Evolutionary conservation across 148 eudicot species (phyloP).

Genomic region (Rhododendron kiyosumense): DNA sequence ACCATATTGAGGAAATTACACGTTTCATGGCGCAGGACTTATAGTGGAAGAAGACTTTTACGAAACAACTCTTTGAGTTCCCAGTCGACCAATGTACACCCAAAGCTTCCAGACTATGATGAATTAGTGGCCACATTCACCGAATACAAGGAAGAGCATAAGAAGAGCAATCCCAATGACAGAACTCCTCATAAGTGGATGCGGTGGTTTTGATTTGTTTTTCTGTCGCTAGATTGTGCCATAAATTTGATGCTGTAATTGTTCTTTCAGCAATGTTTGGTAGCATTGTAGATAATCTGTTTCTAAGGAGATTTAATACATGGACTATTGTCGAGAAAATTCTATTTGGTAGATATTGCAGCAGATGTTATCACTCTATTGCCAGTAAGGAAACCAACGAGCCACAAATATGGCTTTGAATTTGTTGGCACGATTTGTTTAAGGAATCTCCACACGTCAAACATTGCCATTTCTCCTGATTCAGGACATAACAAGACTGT

Average conservation of each 20-base stretch:
- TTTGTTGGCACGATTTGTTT: neutral
- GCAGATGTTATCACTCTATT: neutral
- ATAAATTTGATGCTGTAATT: neutral
- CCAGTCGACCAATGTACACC: conserved; percentile 20
- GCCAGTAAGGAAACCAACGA: too few relatives aligned
- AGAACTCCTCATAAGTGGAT: neutral
- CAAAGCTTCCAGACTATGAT: conserved; percentile 38
- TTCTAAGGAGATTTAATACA: neutral
- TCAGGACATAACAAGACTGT: neutral
- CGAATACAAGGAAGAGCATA: conserved; percentile 14
- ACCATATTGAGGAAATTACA: neutral
- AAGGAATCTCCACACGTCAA: neutral
- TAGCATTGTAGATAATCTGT: neutral
- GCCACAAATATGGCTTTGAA: neutral
- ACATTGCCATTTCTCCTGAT: neutral
- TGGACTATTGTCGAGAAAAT: neutral
- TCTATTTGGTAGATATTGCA: neutral
- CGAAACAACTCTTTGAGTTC: conserved; percentile 1
- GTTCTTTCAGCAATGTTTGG: neutral
- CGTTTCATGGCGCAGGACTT: neutral
- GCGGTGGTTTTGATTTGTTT: neutral
- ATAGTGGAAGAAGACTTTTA: neutral
- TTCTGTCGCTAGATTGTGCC: neutral
- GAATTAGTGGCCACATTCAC: conserved; percentile 22
- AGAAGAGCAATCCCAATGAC: neutral